phyloP scores from a whole-genome alignment of 2,329 filamentous ascomycete genomes.

The Botryotinia globosa region DNA sequence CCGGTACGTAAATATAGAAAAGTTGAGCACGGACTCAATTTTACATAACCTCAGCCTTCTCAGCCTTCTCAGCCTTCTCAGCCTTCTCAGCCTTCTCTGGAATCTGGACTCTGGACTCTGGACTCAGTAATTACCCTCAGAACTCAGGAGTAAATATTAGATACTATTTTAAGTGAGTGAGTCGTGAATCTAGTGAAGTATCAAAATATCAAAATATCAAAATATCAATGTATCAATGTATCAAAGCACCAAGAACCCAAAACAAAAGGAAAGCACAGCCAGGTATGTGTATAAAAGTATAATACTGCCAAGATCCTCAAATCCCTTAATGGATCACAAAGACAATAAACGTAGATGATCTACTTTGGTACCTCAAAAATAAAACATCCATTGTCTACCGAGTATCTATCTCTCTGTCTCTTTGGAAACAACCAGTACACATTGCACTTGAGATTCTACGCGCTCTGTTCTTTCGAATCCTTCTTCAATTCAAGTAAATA shows the following conservation, averaged over 20 bases:
- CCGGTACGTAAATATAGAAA: background rate
- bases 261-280: background rate
- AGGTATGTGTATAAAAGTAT: too few species aligned
- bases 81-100: background rate
- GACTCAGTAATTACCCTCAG: background rate
- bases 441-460: background rate
- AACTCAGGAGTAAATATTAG: background rate
- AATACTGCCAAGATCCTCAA: background rate
- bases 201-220: background rate
- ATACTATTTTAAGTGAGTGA: background rate
- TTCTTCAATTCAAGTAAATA: constrained; percentile 12
- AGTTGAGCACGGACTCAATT: constrained; percentile 12
- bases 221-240: background rate
- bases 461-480: background rate
- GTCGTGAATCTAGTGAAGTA: constrained; percentile 5
- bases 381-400: background rate
- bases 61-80: background rate
- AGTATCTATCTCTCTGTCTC: background rate
- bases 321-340: constrained; percentile 8
- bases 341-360: background rate
- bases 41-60: too few species aligned
- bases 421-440: background rate
- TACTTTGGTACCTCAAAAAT: background rate
- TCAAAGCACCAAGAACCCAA: background rate
- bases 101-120: background rate